A percentile compares a stretch with the other conserved stretches of the same genome.
These are phyloP conservation scores for Tetrahymena thermophila DNA, from an alignment of 73 alveolate species.

Conservation along the genomic window DNA sequence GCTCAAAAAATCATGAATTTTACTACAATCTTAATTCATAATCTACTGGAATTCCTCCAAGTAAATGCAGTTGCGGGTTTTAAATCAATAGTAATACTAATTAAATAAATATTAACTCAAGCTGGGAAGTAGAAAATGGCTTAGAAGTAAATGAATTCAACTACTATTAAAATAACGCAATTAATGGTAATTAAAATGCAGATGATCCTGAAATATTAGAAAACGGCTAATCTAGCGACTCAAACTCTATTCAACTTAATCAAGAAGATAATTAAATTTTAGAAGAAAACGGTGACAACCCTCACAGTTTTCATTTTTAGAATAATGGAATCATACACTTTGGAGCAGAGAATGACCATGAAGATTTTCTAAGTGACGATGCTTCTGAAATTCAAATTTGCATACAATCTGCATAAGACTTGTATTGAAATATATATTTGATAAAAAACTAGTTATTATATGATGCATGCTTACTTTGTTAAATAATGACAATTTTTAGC, in stretches of 20 bases:
- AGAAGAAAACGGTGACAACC: neutral
- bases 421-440: neutral
- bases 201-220: neutral
- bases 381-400: neutral
- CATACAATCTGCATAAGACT: neutral
- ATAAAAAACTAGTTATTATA: too few species aligned
- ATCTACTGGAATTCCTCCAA: neutral
- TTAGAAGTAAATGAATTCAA: neutral
- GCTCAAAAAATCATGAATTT: neutral
- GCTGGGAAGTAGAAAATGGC: neutral
- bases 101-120: neutral
- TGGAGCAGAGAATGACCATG: neutral
- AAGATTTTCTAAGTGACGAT: neutral
- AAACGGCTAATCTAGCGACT: neutral
- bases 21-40: neutral
- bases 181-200: neutral
- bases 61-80: neutral
- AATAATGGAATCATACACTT: neutral
- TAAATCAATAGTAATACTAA: neutral
- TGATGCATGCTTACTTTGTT: too few species aligned
- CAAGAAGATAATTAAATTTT: neutral
- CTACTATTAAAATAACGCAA: neutral
- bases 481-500: neutral
- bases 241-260: neutral
- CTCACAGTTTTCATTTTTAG: neutral